These are phyloP conservation scores for Rubus parviflorus DNA, from an alignment of 306 rosid genomes.

Conservation along the genomic window DNA sequence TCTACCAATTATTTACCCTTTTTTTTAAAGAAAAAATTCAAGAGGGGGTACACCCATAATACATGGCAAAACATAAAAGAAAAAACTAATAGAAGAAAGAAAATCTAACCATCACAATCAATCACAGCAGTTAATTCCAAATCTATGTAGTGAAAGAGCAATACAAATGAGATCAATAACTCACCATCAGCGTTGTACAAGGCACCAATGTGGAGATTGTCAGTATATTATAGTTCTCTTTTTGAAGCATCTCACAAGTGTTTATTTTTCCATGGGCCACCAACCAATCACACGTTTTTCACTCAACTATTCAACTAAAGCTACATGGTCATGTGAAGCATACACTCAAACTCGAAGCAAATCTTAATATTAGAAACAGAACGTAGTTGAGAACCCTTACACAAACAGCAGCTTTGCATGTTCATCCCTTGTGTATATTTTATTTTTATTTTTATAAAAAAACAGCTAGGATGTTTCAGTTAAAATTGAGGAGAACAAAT, in stretches of 20 bases:
- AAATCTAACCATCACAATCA: not conserved
- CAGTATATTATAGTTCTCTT: not conserved
- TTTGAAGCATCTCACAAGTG: not conserved
- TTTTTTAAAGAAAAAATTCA: not conserved
- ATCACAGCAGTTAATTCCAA: not conserved
- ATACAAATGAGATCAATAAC: not conserved
- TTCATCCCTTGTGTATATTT: too few species aligned
- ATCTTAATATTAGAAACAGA: not conserved
- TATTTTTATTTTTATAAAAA: too few species aligned
- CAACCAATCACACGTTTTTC: not conserved
- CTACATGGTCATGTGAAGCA: not conserved
- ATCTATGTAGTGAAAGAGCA: not conserved
- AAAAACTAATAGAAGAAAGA: not conserved
- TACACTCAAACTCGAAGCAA: not conserved
- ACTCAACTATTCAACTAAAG: not conserved
- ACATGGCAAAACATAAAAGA: not conserved
- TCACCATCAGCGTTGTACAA: not conserved
- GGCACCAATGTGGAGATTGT: not conserved
- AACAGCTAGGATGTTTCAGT: too few species aligned
- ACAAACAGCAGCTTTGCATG: too few species aligned
- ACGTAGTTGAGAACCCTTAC: too few species aligned
- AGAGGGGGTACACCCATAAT: not conserved
- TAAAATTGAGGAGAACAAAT: too few species aligned
- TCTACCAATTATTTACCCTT: not conserved
- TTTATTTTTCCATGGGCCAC: not conserved